Conservation (phyloP, 169 alveolate genomes). For the Prorocentrum cordatum region DNA sequence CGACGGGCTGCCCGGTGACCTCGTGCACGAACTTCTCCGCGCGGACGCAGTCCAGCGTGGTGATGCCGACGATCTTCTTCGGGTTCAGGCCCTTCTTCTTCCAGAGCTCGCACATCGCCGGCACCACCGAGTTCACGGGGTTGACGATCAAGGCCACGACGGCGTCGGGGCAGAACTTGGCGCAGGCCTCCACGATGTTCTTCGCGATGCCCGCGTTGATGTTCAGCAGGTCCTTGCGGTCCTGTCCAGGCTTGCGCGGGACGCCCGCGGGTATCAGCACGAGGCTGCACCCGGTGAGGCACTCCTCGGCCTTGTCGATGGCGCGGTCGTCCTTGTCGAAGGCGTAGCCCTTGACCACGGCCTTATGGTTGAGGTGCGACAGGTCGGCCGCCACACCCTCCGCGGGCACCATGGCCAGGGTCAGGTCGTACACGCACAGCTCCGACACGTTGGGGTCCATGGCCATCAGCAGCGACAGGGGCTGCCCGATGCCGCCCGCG, state of each 20-base stretch:
- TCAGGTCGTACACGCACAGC: slow-evolving; percentile 5
- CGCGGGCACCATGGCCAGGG: slow-evolving; percentile 66
- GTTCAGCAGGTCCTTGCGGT: slow-evolving; percentile 62
- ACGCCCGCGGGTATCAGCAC: slow-evolving; percentile 51
- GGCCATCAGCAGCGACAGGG: slow-evolving; percentile 52
- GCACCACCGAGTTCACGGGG: slow-evolving; percentile 63
- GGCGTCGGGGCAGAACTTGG: slow-evolving; percentile 67
- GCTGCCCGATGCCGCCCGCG: slow-evolving; percentile 68
- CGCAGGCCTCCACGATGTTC: slow-evolving; percentile 67
- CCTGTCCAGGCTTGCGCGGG: neutral
- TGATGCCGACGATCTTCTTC: slow-evolving; percentile 34
- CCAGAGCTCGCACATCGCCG: slow-evolving; percentile 69
- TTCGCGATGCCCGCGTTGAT: slow-evolving; percentile 66
- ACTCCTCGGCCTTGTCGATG: slow-evolving; percentile 52
- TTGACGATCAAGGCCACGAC: slow-evolving; percentile 58
- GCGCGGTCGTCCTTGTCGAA: slow-evolving; percentile 61
- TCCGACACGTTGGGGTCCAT: slow-evolving; percentile 44
- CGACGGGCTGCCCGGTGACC: slow-evolving; percentile 38
- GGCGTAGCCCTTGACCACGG: slow-evolving; percentile 59
- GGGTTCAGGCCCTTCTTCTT: slow-evolving; percentile 68
- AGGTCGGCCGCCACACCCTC: slow-evolving; percentile 65
- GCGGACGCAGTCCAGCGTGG: slow-evolving; percentile 15
- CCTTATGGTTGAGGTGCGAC: slow-evolving; percentile 61
- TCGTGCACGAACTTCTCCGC: slow-evolving; percentile 69
- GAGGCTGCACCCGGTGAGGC: slow-evolving; percentile 37